Percentiles rank a stretch among this genome's conserved stretches.
phyloP scores from a whole-genome alignment of 2,329 filamentous ascomycete genomes.

The Aspergillus udagawae region DNA sequence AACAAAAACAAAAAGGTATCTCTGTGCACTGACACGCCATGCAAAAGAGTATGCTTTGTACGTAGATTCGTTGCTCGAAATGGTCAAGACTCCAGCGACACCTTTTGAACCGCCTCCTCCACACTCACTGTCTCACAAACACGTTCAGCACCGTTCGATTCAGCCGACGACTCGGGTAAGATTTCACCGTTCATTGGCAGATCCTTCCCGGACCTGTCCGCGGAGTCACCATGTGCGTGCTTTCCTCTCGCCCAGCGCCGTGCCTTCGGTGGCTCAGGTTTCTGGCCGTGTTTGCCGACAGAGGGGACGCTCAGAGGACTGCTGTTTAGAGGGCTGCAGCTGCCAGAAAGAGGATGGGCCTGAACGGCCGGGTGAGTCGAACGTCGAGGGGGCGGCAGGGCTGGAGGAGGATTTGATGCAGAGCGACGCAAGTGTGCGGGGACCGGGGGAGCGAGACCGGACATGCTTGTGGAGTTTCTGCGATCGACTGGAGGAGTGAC shows the following conservation, averaged over 20 bases:
- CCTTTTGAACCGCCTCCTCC: slow-evolving; percentile 33
- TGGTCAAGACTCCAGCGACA: slow-evolving; percentile 19
- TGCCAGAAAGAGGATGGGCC: slow-evolving; percentile 21
- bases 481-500: slow-evolving; percentile 11
- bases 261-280: slow-evolving; percentile 39
- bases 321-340: slow-evolving; percentile 19
- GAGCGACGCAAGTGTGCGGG: slow-evolving; percentile 25
- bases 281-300: slow-evolving; percentile 25
- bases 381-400: slow-evolving; percentile 39
- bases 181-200: neutral
- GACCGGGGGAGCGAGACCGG: slow-evolving; percentile 20
- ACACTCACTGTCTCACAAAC: slow-evolving; percentile 23
- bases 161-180: neutral
- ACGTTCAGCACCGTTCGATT: slow-evolving; percentile 2
- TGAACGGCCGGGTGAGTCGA: slow-evolving; percentile 26
- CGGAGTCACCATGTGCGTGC: slow-evolving; percentile 22
- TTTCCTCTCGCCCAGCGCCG: slow-evolving; percentile 37
- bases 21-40: neutral
- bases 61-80: neutral
- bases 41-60: neutral
- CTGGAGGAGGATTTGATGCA: slow-evolving; percentile 35
- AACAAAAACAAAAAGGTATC: neutral
- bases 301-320: slow-evolving; percentile 1
- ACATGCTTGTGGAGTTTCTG: slow-evolving; percentile 21
- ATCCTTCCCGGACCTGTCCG: slow-evolving; percentile 16